Conservation (phyloP, 2,329 filamentous ascomycete genomes). For the Blastomyces parvus region DNA sequence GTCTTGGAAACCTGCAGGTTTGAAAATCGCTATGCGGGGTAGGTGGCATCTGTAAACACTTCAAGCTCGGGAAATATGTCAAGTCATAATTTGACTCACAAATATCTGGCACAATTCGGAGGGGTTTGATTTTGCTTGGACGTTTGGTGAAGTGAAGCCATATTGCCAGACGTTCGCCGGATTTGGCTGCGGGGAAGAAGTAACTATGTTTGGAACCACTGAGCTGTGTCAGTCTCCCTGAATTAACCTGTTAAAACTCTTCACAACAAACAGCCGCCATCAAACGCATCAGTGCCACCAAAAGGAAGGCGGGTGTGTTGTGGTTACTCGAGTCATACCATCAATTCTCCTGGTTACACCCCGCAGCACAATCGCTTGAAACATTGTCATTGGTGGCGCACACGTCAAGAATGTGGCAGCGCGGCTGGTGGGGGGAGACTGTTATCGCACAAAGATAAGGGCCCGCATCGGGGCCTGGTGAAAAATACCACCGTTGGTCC, state of each 20-base stretch:
- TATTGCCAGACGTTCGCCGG: neutral
- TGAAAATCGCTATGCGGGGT: neutral
- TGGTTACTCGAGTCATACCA: neutral
- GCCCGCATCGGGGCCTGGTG: neutral
- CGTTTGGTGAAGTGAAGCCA: neutral
- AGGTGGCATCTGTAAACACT: neutral
- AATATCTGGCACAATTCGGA: neutral
- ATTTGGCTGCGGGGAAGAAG: neutral
- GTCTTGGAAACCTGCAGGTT: neutral
- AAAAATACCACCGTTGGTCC: neutral
- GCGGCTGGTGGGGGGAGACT: neutral
- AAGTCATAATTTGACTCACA: neutral
- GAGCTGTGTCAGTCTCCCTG: neutral
- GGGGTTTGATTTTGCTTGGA: neutral
- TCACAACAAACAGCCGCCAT: neutral
- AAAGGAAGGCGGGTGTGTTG: neutral
- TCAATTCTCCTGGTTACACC: neutral
- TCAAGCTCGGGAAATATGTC: neutral
- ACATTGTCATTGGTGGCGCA: neutral
- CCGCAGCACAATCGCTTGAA: neutral
- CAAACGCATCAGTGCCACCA: neutral
- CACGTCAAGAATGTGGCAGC: neutral
- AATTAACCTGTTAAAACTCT: neutral
- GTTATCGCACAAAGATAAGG: neutral
- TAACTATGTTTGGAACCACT: neutral